Percentiles rank a stretch among this genome's conserved stretches.
Evolutionary conservation across 441 rosid genomes (phyloP).

Genomic region (Aquilaria agallochum): DNA sequence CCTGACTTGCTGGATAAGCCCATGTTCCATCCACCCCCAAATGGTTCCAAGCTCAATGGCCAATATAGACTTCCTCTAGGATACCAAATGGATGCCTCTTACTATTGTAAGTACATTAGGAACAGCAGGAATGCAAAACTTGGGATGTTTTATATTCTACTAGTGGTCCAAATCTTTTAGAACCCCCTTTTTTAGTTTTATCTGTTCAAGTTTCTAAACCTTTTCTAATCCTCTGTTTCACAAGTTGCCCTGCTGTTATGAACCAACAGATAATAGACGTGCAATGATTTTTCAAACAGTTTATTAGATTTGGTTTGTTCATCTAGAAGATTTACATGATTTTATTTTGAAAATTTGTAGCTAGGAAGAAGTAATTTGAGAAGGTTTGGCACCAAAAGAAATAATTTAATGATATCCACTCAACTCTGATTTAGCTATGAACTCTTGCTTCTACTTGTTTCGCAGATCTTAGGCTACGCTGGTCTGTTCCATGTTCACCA

Average conservation of each 20-base stretch:
- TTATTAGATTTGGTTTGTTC: neutral
- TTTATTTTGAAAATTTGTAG: neutral
- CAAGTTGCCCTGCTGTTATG: too few relatives aligned
- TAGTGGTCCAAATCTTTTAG: too few relatives aligned
- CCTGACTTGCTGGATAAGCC: slow-evolving; percentile 77
- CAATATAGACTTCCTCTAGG: slow-evolving; percentile 86
- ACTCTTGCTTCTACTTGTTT: slow-evolving; percentile 5
- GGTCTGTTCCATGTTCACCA: slow-evolving; percentile 94
- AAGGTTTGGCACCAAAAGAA: too few relatives aligned
- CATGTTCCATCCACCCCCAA: slow-evolving; percentile 60
- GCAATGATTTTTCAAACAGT: neutral
- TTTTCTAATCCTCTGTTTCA: too few relatives aligned
- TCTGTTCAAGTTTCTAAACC: too few relatives aligned
- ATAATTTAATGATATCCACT: too few relatives aligned
- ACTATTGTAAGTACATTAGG: slow-evolving; percentile 56
- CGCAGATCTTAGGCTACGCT: slow-evolving; percentile 73
- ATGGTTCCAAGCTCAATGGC: slow-evolving; percentile 54
- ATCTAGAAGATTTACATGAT: neutral
- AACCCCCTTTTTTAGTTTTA: too few relatives aligned
- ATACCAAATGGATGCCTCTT: slow-evolving; percentile 96
- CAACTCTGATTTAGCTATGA: neutral
- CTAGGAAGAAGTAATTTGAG: too few relatives aligned
- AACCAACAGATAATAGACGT: too few relatives aligned
- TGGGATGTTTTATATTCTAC: too few relatives aligned
- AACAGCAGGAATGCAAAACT: too few relatives aligned